Conservation (phyloP, 352 stramenopile genomes). For the Saprolegnia diclina region DNA sequence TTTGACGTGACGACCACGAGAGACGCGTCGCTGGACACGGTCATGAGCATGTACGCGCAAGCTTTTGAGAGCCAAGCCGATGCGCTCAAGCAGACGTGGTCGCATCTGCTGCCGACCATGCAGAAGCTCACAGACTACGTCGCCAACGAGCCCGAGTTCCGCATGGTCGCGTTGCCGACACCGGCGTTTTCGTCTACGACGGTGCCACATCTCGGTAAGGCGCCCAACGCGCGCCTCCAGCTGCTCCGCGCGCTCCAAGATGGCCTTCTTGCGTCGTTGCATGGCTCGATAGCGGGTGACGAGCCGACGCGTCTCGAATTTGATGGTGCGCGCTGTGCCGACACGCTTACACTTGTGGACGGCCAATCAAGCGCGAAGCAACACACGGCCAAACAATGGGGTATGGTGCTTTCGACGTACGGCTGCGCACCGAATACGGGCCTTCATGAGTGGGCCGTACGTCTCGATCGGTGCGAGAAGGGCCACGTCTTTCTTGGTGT, state of each 20-base stretch:
- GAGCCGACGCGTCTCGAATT: slow-evolving; percentile 75
- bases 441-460: slow-evolving; percentile 83
- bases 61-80: slow-evolving; percentile 28
- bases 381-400: slow-evolving; percentile 88
- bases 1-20: neutral
- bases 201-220: neutral
- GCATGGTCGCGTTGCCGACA: neutral
- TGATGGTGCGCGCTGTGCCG: slow-evolving; percentile 76
- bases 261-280: slow-evolving; percentile 75
- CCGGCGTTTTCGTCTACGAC: neutral
- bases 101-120: slow-evolving; percentile 50
- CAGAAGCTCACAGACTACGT: slow-evolving; percentile 47
- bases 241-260: slow-evolving; percentile 80
- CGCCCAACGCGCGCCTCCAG: slow-evolving; percentile 31
- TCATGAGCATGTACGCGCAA: slow-evolving; percentile 4
- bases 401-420: slow-evolving; percentile 84
- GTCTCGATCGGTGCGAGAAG: slow-evolving; percentile 83
- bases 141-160: slow-evolving; percentile 33
- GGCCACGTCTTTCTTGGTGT: slow-evolving; percentile 87
- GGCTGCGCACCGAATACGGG: slow-evolving; percentile 77
- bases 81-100: slow-evolving; percentile 70
- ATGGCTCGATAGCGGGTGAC: slow-evolving; percentile 53
- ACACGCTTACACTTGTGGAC: slow-evolving; percentile 85
- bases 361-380: slow-evolving; percentile 80
- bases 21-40: neutral